A percentile compares a stretch with the other conserved stretches of the same genome.
These are phyloP conservation scores for Musa beccarii DNA, from an alignment of 176 grass and related monocot species.

Conservation along the genomic window DNA sequence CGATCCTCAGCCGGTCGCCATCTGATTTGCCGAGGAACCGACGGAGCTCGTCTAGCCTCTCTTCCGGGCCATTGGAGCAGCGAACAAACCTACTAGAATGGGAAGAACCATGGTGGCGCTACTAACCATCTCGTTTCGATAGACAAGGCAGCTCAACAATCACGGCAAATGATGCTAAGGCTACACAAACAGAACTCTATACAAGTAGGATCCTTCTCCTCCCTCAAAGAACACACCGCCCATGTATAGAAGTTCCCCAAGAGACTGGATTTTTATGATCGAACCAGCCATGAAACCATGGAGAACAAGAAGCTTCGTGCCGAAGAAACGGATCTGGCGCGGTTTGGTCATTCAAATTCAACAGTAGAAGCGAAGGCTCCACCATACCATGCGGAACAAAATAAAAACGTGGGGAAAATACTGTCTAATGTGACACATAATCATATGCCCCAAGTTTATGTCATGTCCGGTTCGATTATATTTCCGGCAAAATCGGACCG, in stretches of 20 bases:
- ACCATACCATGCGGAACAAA: neutral
- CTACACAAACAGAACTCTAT: neutral
- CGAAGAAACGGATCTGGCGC: neutral
- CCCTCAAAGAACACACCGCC: neutral
- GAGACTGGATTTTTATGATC: neutral
- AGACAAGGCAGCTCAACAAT: neutral
- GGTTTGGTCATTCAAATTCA: no score
- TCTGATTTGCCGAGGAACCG: slow-evolving; percentile 57
- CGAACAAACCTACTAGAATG: slow-evolving; percentile 35
- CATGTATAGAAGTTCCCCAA: no score
- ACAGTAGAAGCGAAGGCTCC: no score
- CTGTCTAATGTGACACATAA: no score
- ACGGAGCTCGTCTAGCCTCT: slow-evolving; percentile 80
- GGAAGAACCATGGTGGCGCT: slow-evolving; percentile 21
- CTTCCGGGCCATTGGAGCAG: slow-evolving; percentile 56
- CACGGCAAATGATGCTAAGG: neutral
- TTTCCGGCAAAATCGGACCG: no score
- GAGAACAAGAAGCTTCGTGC: neutral
- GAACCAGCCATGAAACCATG: neutral
- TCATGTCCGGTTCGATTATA: no score
- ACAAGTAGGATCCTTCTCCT: neutral
- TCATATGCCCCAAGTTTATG: no score
- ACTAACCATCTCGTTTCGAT: slow-evolving; percentile 17
- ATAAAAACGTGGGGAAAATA: no score
- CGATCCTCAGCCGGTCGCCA: slow-evolving; percentile 74